Base-by-base conservation (phyloP, 2,329 filamentous ascomycete genomes). In the Claviceps pazoutovae region DNA sequence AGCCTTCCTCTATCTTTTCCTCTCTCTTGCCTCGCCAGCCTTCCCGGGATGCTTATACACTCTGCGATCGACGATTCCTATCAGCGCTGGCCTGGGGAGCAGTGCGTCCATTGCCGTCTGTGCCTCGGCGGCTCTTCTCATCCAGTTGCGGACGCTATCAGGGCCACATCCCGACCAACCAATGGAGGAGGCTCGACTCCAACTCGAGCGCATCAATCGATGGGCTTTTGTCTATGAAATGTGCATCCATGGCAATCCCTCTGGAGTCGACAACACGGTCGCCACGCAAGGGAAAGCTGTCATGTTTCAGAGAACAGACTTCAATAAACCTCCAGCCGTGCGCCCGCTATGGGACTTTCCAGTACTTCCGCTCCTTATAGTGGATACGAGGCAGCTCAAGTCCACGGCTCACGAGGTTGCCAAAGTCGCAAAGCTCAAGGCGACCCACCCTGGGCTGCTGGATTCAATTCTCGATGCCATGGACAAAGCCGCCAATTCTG, bases 201-300 rank as follows among this genome's bases (percentile, higher is more conserved):
- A 98, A 65, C 78, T 97, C 34, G 90, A 97, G 70, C 82, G 91
- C 56, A 96, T 98, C 70, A 98, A 98, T 68, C 80, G 86, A 55
- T 98, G 94, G 93, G 90, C 93, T 0, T 97, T 96, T 67, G 93
- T 98, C 1, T 86, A 86, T 23, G 93, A 98, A 67, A 86, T 97
- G 81, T 93, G 89, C 68, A 96, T 97, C 56, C 93, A 98, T 64
- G 93, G 91, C 39, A 97, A 95, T 62, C 93, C 93, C 0, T 95
- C 88, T 0, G 93, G 93, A 0, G 88, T 98, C 44, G 93, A 98
- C 69, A 98, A 98, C 67, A 98, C 93, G 2, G 91, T 98, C 30
- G 79, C 91, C 13, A 86, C 90, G 13, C 87, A 94, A 61, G 93
- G 93, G 53, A 96, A 95, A 69, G 93, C 90, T 0, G 89, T 98